phyloP scores from a whole-genome alignment of 2,329 filamentous ascomycete species.

The Penicillium brasilianum region DNA sequence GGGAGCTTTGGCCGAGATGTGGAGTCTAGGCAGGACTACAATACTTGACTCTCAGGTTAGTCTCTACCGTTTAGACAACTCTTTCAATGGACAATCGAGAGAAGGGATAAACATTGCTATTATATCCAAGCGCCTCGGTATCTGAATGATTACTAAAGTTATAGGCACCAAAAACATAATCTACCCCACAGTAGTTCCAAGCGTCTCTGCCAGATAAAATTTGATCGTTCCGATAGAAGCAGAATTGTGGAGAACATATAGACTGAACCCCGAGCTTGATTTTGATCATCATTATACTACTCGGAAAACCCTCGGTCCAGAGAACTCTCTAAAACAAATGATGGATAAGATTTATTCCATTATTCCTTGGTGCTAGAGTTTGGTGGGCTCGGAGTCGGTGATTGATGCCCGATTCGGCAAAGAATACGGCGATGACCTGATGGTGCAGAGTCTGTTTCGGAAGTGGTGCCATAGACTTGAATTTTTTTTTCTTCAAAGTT shows the following conservation, averaged over 20 bases:
- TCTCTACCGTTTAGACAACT: too few relatives aligned
- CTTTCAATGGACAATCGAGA: not conserved
- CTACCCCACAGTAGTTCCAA: conserved; percentile 18
- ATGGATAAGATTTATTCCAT: not conserved
- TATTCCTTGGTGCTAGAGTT: not conserved
- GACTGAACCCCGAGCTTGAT: not conserved
- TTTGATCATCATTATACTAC: not conserved
- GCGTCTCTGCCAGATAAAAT: conserved; percentile 22
- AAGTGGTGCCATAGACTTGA: not conserved
- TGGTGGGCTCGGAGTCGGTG: not conserved
- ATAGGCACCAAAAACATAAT: conserved; percentile 20
- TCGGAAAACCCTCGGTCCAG: not conserved
- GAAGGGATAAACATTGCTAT: not conserved
- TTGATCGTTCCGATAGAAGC: not conserved
- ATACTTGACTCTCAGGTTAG: too few relatives aligned
- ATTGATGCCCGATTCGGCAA: not conserved
- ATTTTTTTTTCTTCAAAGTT: not conserved
- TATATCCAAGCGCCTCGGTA: conserved; percentile 13
- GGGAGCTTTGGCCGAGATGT: not conserved
- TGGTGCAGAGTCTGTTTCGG: not conserved
- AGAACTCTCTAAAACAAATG: not conserved
- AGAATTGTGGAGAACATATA: not conserved
- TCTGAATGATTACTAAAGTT: conserved; percentile 17
- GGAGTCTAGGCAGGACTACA: not conserved
- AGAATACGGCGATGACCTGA: not conserved